A percentile compares a stretch with the other conserved stretches of the same genome.
Conservation (phyloP, 805 yeast species). For the Pichia kluyveri region DNA sequence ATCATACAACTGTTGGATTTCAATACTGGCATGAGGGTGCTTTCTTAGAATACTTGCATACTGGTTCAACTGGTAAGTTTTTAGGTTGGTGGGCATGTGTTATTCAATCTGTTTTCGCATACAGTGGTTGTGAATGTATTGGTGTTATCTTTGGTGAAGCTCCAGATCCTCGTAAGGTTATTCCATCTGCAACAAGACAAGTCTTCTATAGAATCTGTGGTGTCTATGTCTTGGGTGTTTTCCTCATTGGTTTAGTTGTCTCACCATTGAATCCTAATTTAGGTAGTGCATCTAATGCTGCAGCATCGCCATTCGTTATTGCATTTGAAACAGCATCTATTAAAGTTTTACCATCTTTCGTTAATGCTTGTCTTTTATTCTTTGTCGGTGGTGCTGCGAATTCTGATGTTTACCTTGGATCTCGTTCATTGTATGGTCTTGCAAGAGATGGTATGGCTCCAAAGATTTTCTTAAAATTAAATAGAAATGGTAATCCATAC, state of each 20-base stretch:
- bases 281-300: slow-evolving; percentile 34
- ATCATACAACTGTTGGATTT: slow-evolving; percentile 30
- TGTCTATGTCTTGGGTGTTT: slow-evolving; percentile 39
- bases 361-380: slow-evolving; percentile 55
- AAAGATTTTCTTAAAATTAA: slow-evolving; percentile 47
- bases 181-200: slow-evolving; percentile 43
- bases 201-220: slow-evolving; percentile 45
- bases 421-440: slow-evolving; percentile 51
- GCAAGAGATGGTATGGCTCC: slow-evolving; percentile 60
- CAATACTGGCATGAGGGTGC: slow-evolving; percentile 24
- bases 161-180: slow-evolving; percentile 36
- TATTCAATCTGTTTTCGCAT: slow-evolving; percentile 32
- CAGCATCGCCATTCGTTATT: slow-evolving; percentile 63
- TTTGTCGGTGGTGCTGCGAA: slow-evolving; percentile 56
- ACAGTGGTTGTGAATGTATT: slow-evolving; percentile 42
- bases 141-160: slow-evolving; percentile 41
- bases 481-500: slow-evolving; percentile 58
- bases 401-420: slow-evolving; percentile 55
- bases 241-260: slow-evolving; percentile 42
- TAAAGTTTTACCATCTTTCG: slow-evolving; percentile 49
- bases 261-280: slow-evolving; percentile 44
- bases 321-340: slow-evolving; percentile 50
- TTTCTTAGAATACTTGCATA: slow-evolving; percentile 30
- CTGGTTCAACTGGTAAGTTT: slow-evolving; percentile 37
- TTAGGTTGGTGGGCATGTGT: slow-evolving; percentile 36